These are phyloP conservation scores for Puccinia polysora DNA, from an alignment of 1,284 basidiomycete species.

Conservation along the genomic window DNA sequence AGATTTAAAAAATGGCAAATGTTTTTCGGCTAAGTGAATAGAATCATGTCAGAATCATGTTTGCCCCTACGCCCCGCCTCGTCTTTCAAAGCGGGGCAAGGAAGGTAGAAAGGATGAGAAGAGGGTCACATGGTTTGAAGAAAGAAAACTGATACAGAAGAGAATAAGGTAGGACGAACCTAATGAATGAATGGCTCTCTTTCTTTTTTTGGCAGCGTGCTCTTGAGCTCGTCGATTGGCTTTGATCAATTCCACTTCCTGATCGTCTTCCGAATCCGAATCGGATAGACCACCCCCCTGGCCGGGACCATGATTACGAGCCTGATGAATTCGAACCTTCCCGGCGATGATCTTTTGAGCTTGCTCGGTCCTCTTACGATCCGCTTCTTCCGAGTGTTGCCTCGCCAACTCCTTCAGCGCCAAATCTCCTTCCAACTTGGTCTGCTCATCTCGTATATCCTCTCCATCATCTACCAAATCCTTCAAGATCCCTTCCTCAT, in stretches of 20 bases:
- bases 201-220: conserved; percentile 28
- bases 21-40: conserved; percentile 13
- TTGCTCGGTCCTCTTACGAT: neutral
- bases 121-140: neutral
- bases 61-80: no score
- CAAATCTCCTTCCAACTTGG: conserved; percentile 2
- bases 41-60: neutral
- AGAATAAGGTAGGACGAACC: conserved; percentile 15
- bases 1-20: conserved; percentile 36
- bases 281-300: conserved; percentile 32
- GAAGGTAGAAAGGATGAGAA: neutral
- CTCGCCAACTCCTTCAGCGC: conserved; percentile 13
- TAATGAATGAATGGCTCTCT: conserved; percentile 24
- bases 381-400: conserved; percentile 3
- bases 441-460: conserved; percentile 25
- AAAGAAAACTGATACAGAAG: neutral
- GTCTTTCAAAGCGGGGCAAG: conserved; percentile 10
- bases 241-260: conserved; percentile 9
- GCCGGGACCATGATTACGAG: conserved; percentile 3
- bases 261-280: conserved; percentile 41
- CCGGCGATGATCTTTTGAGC: conserved; percentile 26
- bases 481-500: neutral
- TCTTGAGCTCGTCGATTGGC: conserved; percentile 25
- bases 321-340: conserved; percentile 23
- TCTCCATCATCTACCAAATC: conserved; percentile 38